Base-by-base conservation (phyloP, 2,329 filamentous ascomycete species). In the Daldinia sp. region DNA sequence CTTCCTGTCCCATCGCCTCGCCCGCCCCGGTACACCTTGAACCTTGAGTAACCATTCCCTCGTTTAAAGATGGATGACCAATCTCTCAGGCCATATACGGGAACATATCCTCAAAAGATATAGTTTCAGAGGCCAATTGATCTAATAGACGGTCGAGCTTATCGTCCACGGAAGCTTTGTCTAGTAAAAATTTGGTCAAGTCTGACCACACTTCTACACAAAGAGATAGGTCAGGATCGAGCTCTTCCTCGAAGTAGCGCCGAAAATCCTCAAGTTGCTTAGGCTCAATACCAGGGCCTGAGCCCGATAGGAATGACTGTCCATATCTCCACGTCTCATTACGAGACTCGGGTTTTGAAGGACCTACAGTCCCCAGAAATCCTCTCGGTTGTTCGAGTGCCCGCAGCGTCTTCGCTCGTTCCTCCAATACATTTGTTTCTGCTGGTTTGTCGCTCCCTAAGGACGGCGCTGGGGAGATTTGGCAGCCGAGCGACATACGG, bases 351-450 rank as follows among this genome's bases (percentile, higher is more conserved):
- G 30, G 13, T 32, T n/a, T 10, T n/a, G 3, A n/a, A n/a, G n/a
- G n/a, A n/a, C n/a, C n/a, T n/a, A n/a, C n/a, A n/a, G 2, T n/a
- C 10, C 23, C 10, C 25, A 30, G 32, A 6, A 19, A 27, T 48
- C 53, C 47, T 23, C 30, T 30, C n/a, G 61, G 60, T 11, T 43
- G 21, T 15, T 56, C 61, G 13, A 61, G 41, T 52, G 58, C 61
- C n/a, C 45, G 43, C 15, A 59, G 51, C 19, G 55, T 41, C 23
- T 23, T 63, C 13, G 55, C 45, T 39, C 60, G 52, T 34, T 59
- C 54, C 4, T 45, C 27, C 6, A 23, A 19, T 8, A 15, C 2
- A 5, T 27, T 13, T 13, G 41, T 10, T 15, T 32, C 35, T 47
- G 19, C 11, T 25, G 21, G 19, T 3, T 43, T 11, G 10, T 8